Evolutionary conservation across 2,329 filamentous ascomycete genomes (phyloP), one percentile per base, ranked within the genome.

Genomic region (Ophiostoma tasmaniense): DNA sequence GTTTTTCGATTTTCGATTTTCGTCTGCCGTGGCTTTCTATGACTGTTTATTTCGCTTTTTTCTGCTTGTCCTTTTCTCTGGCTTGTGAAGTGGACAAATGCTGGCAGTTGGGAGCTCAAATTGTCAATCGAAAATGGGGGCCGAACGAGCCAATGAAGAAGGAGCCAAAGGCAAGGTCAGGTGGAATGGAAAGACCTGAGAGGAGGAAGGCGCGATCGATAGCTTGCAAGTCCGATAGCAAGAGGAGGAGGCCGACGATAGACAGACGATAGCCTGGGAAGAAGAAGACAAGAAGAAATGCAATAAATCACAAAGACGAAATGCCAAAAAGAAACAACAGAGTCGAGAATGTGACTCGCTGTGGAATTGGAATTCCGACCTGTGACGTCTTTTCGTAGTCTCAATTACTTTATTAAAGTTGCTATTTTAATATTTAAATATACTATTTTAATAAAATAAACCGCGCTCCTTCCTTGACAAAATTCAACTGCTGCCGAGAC

Each of bases 61-160:
- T 62, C 30, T 10, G 17, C 17, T 62, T 62, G 35, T 62, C 3
- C 3, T 30, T 25, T 61, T 30, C n/a, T 25, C 30, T 14, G 55
- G 55, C 55, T 61, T 33, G 55, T 61, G 55, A 62, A 62, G 59
- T 62, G 30, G 59, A 62, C 35, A 17, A 62, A 62, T 14, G 11
- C 59, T 37, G 28, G 59, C 59, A 59, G 52, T 28, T 59, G 55
- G 11, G 22, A 33, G 25, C 7, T 25, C 33, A 4, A 30, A 61
- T 61, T 28, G 52, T 3, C 52, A 33, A 33, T 33, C 8, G 52
- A 10, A 59, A 28, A 45, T 45, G 42, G 42, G 50, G 55, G 52
- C 55, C 55, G 28, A 33, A 14, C 11, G 55, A 61, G 14, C 55
- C 55, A 61, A 61, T 61, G 55, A 61, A 61, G 55, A 33, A 30